Percentiles rank a stretch among this genome's conserved stretches.
Conservation (phyloP, 495 filamentous ascomycete species). For the Penicillium egyptiacum region DNA sequence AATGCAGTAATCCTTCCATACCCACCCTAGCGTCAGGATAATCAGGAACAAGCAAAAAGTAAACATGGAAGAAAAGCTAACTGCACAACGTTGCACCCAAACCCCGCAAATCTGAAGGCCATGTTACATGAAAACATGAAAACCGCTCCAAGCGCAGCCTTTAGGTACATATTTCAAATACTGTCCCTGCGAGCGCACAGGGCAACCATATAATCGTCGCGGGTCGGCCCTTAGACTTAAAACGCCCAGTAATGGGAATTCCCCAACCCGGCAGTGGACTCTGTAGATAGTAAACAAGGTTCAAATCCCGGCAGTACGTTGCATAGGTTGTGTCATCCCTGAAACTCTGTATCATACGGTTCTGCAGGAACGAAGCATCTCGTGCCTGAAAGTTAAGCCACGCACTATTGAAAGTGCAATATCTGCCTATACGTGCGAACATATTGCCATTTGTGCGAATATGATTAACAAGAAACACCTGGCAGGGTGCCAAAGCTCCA, state of each 20-base stretch:
- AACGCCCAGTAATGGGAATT: not conserved
- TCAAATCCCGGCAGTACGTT: not conserved
- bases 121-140: not conserved
- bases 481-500: not conserved
- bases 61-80: not conserved
- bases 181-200: not conserved
- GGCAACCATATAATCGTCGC: conserved; percentile 1
- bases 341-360: conserved; percentile 3
- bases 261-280: not conserved
- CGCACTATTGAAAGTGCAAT: not conserved
- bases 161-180: not conserved
- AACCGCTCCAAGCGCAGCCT: not conserved
- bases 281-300: not conserved
- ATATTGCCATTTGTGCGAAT: not conserved
- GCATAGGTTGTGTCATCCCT: not conserved
- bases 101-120: not conserved
- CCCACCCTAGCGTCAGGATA: not conserved
- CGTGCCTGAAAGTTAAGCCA: not conserved
- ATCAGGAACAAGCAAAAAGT: not conserved
- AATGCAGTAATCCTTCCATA: not conserved
- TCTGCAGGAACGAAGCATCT: conserved; percentile 2
- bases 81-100: not conserved
- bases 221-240: conserved; percentile 8
- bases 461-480: not conserved
- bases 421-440: not conserved